Percentiles rank a stretch among this genome's conserved stretches.
phyloP scores from a whole-genome alignment of 2,329 filamentous ascomycete genomes.

The Leptodontidium sp. region DNA sequence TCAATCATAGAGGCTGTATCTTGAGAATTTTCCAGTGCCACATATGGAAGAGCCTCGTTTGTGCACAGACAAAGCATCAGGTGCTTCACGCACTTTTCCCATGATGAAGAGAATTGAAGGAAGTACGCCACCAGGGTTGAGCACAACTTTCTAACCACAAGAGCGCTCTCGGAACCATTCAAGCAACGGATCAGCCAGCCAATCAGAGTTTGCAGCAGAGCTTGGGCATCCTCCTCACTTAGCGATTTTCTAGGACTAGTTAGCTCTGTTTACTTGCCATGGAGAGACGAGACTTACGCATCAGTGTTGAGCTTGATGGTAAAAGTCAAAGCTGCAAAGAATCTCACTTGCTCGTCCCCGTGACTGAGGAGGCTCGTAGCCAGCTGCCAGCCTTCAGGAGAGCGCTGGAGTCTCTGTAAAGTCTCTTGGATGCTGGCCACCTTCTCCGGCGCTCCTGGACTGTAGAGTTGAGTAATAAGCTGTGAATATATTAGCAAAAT shows the following conservation, averaged over 20 bases:
- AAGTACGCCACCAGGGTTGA: conserved; percentile 81
- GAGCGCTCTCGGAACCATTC: conserved; percentile 58
- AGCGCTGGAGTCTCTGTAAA: conserved; percentile 80
- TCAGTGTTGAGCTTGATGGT: conserved; percentile 96
- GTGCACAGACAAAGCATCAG: conserved; percentile 66
- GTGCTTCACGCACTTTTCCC: conserved; percentile 71
- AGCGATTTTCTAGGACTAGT: conserved; percentile 55
- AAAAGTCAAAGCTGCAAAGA: conserved; percentile 92
- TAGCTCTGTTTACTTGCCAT: conserved; percentile 10
- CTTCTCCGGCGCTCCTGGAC: conserved; percentile 51
- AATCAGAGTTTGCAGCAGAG: conserved; percentile 67
- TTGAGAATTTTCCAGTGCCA: conserved; percentile 54
- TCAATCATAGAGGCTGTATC: conserved; percentile 55
- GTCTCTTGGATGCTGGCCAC: conserved; percentile 71
- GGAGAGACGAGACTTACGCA: conserved; percentile 59
- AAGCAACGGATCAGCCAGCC: conserved; percentile 68
- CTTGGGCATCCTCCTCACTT: conserved; percentile 59
- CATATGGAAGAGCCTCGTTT: conserved; percentile 56
- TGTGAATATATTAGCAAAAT: conserved; percentile 33
- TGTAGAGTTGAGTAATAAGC: conserved; percentile 60
- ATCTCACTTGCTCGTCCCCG: conserved; percentile 78
- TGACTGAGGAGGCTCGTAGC: conserved; percentile 78
- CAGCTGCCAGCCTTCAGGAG: conserved; percentile 84
- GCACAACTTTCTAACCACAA: conserved; percentile 78
- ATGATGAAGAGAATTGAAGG: conserved; percentile 72